A percentile compares a stretch with the other conserved stretches of the same genome.
phyloP scores from a whole-genome alignment of 164 flowering plant genomes.

The Magnolia sinica region DNA sequence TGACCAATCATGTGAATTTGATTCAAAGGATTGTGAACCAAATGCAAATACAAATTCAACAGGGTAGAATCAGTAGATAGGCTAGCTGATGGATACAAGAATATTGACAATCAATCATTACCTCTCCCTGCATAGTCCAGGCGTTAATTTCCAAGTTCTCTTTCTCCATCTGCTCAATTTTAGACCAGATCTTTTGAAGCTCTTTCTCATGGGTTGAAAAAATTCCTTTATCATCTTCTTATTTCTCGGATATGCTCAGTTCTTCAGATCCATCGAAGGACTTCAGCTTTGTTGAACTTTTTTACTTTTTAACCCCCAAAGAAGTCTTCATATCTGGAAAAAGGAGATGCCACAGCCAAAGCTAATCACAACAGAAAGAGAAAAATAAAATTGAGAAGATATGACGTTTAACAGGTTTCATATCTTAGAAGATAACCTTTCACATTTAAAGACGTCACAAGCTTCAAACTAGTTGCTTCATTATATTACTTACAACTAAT shows the following conservation, averaged over 20 bases:
- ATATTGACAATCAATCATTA: constrained; percentile 15
- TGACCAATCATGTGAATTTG: not conserved
- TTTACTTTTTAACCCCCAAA: constrained; percentile 49
- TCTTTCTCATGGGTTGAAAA: constrained; percentile 87
- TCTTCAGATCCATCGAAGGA: constrained; percentile 36
- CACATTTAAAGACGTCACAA: no score
- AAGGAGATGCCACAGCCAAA: no score
- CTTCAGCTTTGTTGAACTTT: constrained; percentile 29
- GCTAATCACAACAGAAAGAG: no score
- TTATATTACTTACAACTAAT: no score
- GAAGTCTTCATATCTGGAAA: constrained; percentile 75
- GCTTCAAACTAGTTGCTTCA: no score
- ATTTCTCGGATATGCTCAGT: not conserved
- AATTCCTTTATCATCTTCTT: constrained; percentile 27
- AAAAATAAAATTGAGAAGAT: no score
- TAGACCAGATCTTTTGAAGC: constrained; percentile 36
- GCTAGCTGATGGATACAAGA: not conserved
- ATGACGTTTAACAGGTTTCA: no score
- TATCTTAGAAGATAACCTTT: no score
- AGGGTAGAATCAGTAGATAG: not conserved
- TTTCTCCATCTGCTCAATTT: constrained; percentile 78
- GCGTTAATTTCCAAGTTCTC: constrained; percentile 67
- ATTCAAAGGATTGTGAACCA: not conserved
- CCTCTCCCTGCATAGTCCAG: constrained; percentile 99
- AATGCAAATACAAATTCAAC: not conserved